A percentile compares a stretch with the other conserved stretches of the same genome.
phyloP scores from a whole-genome alignment of 352 stramenopile species.

The Phytophthora fragariaefolia region DNA sequence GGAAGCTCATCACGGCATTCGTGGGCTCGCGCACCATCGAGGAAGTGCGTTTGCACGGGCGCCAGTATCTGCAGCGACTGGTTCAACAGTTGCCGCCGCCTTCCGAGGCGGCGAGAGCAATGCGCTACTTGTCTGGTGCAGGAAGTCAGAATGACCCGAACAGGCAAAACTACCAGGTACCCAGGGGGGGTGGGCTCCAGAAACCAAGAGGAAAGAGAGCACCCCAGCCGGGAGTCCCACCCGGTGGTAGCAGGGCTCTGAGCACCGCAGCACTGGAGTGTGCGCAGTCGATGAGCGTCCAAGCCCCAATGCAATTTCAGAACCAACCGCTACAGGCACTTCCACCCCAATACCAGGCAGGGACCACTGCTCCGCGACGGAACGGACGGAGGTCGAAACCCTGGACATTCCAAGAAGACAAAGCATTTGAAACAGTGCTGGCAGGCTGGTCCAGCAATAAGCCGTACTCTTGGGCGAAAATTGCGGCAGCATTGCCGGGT shows the following conservation, averaged over 20 bases:
- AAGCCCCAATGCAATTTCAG: conserved; percentile 15
- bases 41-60: conserved; percentile 74
- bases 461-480: conserved; percentile 84
- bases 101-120: conserved; percentile 14
- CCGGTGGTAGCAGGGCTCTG: conserved; percentile 21
- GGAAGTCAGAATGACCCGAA: conserved; percentile 41
- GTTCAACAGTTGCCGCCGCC: conserved; percentile 52
- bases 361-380: conserved; percentile 23
- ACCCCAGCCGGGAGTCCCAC: background rate
- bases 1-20: conserved; percentile 74
- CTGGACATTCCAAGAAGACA: conserved; percentile 88
- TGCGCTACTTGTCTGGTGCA: conserved; percentile 27
- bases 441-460: conserved; percentile 62
- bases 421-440: conserved; percentile 77
- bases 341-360: conserved; percentile 13
- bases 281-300: conserved; percentile 35
- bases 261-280: conserved; percentile 37
- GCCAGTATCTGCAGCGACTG: conserved; percentile 78
- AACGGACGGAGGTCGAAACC: conserved; percentile 44
- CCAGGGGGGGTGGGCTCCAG: conserved; percentile 7
- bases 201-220: conserved; percentile 27
- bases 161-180: conserved; percentile 34
- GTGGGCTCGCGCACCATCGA: conserved; percentile 71
- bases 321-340: conserved; percentile 23
- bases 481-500: conserved; percentile 66